phyloP scores from a whole-genome alignment of 768 basidiomycete species.

The Rubroboletus satanas region DNA sequence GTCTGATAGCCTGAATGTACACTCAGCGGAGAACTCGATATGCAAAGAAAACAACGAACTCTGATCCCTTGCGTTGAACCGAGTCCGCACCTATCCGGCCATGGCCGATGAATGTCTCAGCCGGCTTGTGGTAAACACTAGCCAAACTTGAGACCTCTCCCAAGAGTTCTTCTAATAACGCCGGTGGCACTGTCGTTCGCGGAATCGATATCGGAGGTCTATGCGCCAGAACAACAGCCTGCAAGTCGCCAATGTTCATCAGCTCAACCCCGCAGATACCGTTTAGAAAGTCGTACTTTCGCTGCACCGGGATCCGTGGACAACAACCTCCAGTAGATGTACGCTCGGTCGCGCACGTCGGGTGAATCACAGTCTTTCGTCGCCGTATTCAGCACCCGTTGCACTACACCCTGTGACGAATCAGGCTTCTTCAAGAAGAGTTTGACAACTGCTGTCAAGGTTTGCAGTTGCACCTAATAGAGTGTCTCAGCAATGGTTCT shows the following conservation, averaged over 20 bases:
- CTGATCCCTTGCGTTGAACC: conserved; percentile 58
- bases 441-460: conserved; percentile 94
- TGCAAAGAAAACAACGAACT: conserved; percentile 40
- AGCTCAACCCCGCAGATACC: neutral
- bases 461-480: conserved; percentile 65
- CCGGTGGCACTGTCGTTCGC: conserved; percentile 84
- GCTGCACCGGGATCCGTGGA: conserved; percentile 95
- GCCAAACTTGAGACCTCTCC: conserved; percentile 86
- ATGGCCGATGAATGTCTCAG: conserved; percentile 90
- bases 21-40: conserved; percentile 1
- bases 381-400: conserved; percentile 86
- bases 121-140: conserved; percentile 97
- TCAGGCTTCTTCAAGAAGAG: conserved; percentile 95
- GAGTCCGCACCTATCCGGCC: conserved; percentile 85
- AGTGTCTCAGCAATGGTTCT: neutral
- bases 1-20: conserved; percentile 46
- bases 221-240: conserved; percentile 86
- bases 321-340: conserved; percentile 95
- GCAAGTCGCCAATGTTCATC: neutral
- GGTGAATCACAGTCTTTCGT: conserved; percentile 97
- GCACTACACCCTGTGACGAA: conserved; percentile 86
- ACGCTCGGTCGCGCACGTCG: conserved; percentile 94
- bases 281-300: conserved; percentile 55
- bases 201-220: conserved; percentile 93
- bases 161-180: conserved; percentile 84